Evolutionary conservation across 2,329 filamentous ascomycete genomes (phyloP), one percentile per base, ranked within the genome.

Genomic region (Raffaelea ambrosiae): DNA sequence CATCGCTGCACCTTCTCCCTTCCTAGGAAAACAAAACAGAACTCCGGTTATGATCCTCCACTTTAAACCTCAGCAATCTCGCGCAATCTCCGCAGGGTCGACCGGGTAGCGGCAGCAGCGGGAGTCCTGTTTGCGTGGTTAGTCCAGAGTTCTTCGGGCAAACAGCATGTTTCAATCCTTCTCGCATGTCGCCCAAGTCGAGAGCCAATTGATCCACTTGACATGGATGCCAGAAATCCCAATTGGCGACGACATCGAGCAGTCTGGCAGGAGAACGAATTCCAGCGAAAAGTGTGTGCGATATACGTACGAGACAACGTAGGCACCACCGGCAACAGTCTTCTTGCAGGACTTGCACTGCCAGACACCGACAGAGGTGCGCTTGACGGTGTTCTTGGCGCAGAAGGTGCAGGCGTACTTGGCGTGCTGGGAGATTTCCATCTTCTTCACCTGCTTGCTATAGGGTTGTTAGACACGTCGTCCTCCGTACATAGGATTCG

Each of bases 361-460:
- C 91, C 91, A 96, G 81, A 95, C 56, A 21, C 56, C 52, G 45
- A 52, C 68, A 79, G 53, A 40, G 5, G 46, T 47, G 67, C 91
- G 84, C 79, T 89, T 89, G 68, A 95, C 89, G 63, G 84, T 86
- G 70, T 83, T 84, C 85, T 97, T 97, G 68, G 91, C 91, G 82
- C 89, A 95, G 86, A 97, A 98, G 59, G 90, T 91, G 84, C 91
- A 97, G 68, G 84, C 83, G 68, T 96, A 97, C 72, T 86, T 86
- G 77, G 89, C 54, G 81, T 98, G 93, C 76, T 97, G 93, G 66
- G 88, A 87, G 72, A 97, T 87, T 39, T 97, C 93, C 86, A 96
- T 95, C 87, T 96, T 96, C 88, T 97, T 97, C 69, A 93, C 85
- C 72, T 89, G 90, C 83, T 97, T 97, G 77, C 90, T 88, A 19